Base-by-base conservation (phyloP, 2,329 filamentous ascomycete species). In the Aureobasidium sp. region DNA sequence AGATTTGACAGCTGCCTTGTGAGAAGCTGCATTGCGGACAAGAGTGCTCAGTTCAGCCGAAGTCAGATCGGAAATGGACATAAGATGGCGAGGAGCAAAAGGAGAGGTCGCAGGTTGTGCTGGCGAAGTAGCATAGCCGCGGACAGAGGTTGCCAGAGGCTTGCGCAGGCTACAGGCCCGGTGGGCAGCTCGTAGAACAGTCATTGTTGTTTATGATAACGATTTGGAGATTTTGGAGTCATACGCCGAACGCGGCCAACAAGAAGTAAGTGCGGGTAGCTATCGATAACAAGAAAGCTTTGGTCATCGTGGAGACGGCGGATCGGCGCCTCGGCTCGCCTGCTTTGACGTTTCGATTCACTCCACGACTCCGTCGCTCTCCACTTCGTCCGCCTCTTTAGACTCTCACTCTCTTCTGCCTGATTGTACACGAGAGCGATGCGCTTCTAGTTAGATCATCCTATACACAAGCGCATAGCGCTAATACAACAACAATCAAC, bases 41-140 rank as follows among this genome's bases (percentile, higher is more conserved):
- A 99, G 83, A 27, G 84, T 85, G 37, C 86, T 84, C 70, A 99
- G 85, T 76, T 99, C 94, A 50, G 82, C 77, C 7, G 90, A 82
- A 1, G 87, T 87, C 63, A 99, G 83, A 72, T 99, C 92, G 59
- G 87, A 86, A 70, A 97, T 96, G 61, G 91, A 95, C 76, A 97
- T 87, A 58, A 99, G 82, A 80, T 97, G 93, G 67, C 94, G 88
- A 53, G 91, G 89, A 23, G 83, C 79, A 70, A 83, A 83, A 12
- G 83, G 80, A 6, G 84, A 83, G 59, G 79, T 81, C 27, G 72
- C 71, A 66, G 65, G 73, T 63, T 68, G 68, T 23, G 69, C 63
- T 67, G 72, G 68, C 36, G 66, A 65, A 63, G 64, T 67, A 63
- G 68, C 63, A 69, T 66, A 66, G 48, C 41, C 10, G 29, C 60